These are phyloP conservation scores for Wickerhamiella nectarea DNA, from an alignment of 805 yeast genomes.

Conservation along the genomic window DNA sequence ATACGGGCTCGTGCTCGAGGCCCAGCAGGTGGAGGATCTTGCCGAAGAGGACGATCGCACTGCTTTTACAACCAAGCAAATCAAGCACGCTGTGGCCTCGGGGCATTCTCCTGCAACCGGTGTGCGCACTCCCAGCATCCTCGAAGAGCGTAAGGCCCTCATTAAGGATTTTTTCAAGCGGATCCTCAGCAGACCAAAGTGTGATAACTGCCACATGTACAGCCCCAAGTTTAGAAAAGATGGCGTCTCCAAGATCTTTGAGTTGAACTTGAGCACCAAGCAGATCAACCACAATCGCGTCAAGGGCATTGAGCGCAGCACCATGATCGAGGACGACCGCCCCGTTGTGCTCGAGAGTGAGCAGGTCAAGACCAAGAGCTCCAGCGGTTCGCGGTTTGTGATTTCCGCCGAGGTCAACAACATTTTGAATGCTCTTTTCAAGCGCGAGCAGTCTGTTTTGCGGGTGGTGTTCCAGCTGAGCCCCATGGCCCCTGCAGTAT, in stretches of 20 bases:
- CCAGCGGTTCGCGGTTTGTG: slow-evolving; percentile 70
- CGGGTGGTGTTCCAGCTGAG: slow-evolving; percentile 69
- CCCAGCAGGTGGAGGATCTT: slow-evolving; percentile 57
- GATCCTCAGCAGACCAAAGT: slow-evolving; percentile 63
- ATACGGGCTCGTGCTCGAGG: slow-evolving; percentile 75
- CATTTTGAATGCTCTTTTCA: slow-evolving; percentile 61
- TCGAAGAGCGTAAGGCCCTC: slow-evolving; percentile 66
- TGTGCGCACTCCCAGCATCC: slow-evolving; percentile 66
- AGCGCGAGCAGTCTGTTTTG: slow-evolving; percentile 53
- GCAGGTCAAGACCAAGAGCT: slow-evolving; percentile 31
- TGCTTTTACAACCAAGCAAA: slow-evolving; percentile 53
- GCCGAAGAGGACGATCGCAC: slow-evolving; percentile 36
- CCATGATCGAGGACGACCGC: slow-evolving; percentile 38
- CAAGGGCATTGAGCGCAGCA: slow-evolving; percentile 63
- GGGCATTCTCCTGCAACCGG: slow-evolving; percentile 61
- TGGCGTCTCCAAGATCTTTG: slow-evolving; percentile 85
- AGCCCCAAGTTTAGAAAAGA: slow-evolving; percentile 92
- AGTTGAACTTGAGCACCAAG: slow-evolving; percentile 68
- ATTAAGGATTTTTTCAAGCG: slow-evolving; percentile 65
- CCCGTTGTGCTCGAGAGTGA: slow-evolving; percentile 24
- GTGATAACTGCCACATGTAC: slow-evolving; percentile 93
- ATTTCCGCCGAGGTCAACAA: slow-evolving; percentile 78
- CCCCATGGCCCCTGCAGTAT: slow-evolving; percentile 38
- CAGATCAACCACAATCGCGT: slow-evolving; percentile 65
- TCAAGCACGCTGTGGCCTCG: slow-evolving; percentile 58